Conservation (phyloP, 2,329 filamentous ascomycete species). For the Fusarium sp. region DNA sequence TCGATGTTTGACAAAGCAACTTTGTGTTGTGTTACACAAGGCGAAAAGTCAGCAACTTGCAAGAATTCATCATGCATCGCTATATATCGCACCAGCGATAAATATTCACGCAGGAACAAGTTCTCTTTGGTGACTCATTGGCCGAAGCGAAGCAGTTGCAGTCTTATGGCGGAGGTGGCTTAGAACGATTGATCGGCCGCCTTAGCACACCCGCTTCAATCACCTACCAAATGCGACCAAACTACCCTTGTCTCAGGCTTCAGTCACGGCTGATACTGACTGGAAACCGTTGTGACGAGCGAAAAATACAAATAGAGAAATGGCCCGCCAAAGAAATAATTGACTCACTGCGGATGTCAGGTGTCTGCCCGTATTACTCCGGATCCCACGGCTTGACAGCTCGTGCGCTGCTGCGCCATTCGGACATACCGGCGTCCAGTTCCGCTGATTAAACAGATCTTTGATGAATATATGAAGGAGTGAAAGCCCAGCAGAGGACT, state of each 20-base stretch:
- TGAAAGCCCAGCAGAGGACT: too few species aligned
- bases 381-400: too few species aligned
- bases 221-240: too few species aligned
- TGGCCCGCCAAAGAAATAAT: neutral
- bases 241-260: too few species aligned
- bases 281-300: too few species aligned
- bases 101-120: neutral
- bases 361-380: neutral
- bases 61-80: neutral
- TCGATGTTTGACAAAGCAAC: constrained; percentile 7
- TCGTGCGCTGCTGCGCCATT: too few species aligned
- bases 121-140: constrained; percentile 29
- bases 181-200: too few species aligned
- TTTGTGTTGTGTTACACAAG: constrained; percentile 8
- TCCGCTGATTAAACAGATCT: too few species aligned
- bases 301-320: neutral
- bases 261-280: neutral
- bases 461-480: too few species aligned
- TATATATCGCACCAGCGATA: neutral
- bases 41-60: neutral
- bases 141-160: neutral
- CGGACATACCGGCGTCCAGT: too few species aligned
- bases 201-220: too few species aligned
- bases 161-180: too few species aligned
- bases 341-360: neutral